Conservation (phyloP, 73 alveolate genomes). For the Paramecium bursaria region DNA sequence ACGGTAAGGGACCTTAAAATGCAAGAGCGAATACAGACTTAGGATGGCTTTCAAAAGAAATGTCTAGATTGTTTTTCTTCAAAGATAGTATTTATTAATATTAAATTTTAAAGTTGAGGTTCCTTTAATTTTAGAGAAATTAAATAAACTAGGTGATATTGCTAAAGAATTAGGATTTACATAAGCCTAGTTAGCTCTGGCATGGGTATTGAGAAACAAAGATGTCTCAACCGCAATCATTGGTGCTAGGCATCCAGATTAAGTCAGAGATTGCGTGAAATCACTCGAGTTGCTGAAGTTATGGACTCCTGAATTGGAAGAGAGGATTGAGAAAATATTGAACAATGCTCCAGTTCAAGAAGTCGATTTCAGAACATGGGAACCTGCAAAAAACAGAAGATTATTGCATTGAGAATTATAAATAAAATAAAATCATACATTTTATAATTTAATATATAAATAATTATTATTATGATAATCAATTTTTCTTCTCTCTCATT, state of each 20-base stretch:
- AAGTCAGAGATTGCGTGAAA: constrained; percentile 85
- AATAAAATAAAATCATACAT: too few species aligned
- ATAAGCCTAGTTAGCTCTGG: constrained; percentile 89
- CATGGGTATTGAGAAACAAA: constrained; percentile 89
- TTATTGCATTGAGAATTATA: background rate
- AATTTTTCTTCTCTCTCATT: too few species aligned
- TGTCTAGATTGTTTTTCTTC: too few species aligned
- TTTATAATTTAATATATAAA: too few species aligned
- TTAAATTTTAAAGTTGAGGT: too few species aligned
- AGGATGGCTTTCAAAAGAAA: background rate
- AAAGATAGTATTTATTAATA: too few species aligned
- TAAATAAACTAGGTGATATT: constrained; percentile 70
- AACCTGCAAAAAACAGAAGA: constrained; percentile 76
- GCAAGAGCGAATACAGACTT: constrained; percentile 15
- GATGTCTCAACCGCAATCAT: constrained; percentile 90
- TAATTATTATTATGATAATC: too few species aligned
- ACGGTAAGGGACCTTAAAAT: constrained; percentile 84
- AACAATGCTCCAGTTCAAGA: constrained; percentile 77
- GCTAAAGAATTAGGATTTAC: constrained; percentile 82
- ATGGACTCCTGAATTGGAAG: constrained; percentile 78
- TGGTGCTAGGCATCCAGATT: constrained; percentile 87
- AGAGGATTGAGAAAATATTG: constrained; percentile 76
- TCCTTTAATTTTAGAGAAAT: too few species aligned
- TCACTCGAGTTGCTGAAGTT: constrained; percentile 84
- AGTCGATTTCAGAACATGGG: constrained; percentile 68